These are phyloP conservation scores for Massospora cicadina DNA, from an alignment of 371 early-diverging fungal species.

Conservation along the genomic window DNA sequence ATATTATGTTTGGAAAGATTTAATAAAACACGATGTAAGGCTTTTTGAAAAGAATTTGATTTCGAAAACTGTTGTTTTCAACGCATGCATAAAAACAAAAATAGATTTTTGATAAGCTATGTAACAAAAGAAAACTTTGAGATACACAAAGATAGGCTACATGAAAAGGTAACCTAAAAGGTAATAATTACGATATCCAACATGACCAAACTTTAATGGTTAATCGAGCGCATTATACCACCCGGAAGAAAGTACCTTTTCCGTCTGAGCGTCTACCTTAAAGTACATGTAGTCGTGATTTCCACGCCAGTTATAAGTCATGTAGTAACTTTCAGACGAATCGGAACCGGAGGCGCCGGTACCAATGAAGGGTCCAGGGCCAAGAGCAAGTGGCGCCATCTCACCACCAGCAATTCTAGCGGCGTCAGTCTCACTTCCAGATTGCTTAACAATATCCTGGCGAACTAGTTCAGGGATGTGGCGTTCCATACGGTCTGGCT, in stretches of 20 bases:
- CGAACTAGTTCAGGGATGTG: constrained; percentile 2
- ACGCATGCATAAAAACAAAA: no score
- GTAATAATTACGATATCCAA: no score
- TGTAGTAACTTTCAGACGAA: constrained; percentile 14
- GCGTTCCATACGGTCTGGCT: constrained; percentile 3
- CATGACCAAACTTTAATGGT: no score
- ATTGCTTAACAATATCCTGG: background rate
- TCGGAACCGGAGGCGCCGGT: background rate
- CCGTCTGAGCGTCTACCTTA: constrained; percentile 26
- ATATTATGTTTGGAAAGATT: no score
- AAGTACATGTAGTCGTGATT: constrained; percentile 44
- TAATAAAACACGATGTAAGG: no score
- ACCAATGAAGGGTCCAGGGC: no score
- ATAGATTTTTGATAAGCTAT: no score
- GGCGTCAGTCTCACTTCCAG: background rate
- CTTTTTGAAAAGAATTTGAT: no score
- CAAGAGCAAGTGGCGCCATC: constrained; percentile 1
- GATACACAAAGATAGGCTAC: no score
- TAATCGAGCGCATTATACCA: constrained; percentile 27
- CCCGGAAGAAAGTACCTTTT: constrained; percentile 23
- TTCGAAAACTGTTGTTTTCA: no score
- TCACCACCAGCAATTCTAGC: background rate
- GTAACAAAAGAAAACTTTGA: no score
- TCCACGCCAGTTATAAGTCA: constrained; percentile 41
- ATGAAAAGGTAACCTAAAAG: no score